Conservation (phyloP, 2,329 filamentous ascomycete genomes). For the Colletotrichum incanum region DNA sequence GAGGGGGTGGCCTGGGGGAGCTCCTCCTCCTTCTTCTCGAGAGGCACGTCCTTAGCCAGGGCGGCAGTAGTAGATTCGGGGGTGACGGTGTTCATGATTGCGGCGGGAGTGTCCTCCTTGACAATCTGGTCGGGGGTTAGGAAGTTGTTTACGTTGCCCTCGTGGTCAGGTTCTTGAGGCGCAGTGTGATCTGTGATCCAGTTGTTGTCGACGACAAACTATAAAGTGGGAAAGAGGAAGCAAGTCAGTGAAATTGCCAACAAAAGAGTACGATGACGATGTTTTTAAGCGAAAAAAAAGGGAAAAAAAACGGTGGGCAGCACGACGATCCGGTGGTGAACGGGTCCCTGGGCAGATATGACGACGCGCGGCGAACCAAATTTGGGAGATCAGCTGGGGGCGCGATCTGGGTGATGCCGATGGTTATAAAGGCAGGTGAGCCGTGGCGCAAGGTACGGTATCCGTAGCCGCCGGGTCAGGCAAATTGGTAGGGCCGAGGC, state of each 20-base stretch:
- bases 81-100: constrained; percentile 76
- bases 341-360: constrained; percentile 41
- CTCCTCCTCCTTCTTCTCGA: constrained; percentile 50
- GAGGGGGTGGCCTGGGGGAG: constrained; percentile 49
- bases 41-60: constrained; percentile 70
- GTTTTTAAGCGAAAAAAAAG: constrained; percentile 39
- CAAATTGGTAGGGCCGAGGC: constrained; percentile 38
- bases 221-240: constrained; percentile 45
- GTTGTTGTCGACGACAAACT: constrained; percentile 96
- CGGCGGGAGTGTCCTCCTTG: constrained; percentile 61
- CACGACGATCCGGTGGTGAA: constrained; percentile 26
- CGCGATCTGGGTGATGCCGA: constrained; percentile 37
- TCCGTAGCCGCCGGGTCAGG: constrained; percentile 5
- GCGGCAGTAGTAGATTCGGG: constrained; percentile 81
- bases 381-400: constrained; percentile 29
- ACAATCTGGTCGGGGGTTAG: constrained; percentile 81
- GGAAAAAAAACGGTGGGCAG: constrained; percentile 39
- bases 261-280: constrained; percentile 25
- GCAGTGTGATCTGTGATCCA: constrained; percentile 89
- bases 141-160: constrained; percentile 94
- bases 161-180: constrained; percentile 85
- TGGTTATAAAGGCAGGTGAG: constrained; percentile 39
- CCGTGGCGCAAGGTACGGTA: constrained; percentile 5
- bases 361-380: constrained; percentile 37
- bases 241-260: constrained; percentile 38